Evolutionary conservation across 2,329 filamentous ascomycete genomes (phyloP).

Genomic region (Chaetomiaceae sp.): DNA sequence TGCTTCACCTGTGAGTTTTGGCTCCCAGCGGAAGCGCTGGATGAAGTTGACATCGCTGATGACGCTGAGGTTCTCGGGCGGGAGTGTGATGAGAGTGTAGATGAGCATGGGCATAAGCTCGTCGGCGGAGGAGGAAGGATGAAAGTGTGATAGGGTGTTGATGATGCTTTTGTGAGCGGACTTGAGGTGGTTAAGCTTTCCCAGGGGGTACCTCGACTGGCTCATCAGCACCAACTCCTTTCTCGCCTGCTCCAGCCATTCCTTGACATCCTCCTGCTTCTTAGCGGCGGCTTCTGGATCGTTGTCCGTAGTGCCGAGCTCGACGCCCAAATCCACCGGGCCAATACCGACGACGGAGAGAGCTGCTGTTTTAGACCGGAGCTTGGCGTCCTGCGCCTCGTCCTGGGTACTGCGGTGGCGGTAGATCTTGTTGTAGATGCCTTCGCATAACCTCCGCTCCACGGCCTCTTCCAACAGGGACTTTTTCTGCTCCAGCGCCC

Average conservation of each 20-base stretch:
- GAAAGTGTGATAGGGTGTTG: conserved; percentile 68
- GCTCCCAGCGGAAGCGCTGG: conserved; percentile 80
- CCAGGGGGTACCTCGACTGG: conserved; percentile 79
- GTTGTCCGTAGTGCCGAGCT: conserved; percentile 56
- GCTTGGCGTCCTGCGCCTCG: conserved; percentile 88
- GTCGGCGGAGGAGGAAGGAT: conserved; percentile 83
- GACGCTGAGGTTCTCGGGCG: conserved; percentile 78
- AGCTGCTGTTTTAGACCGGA: conserved; percentile 90
- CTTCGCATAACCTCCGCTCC: conserved; percentile 78
- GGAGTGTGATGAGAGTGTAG: conserved; percentile 87
- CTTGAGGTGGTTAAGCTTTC: conserved; percentile 85
- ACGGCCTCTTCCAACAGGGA: conserved; percentile 82
- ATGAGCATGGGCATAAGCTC: conserved; percentile 97
- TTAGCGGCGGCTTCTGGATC: conserved; percentile 55
- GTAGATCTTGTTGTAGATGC: conserved; percentile 84
- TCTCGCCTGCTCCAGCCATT: conserved; percentile 67
- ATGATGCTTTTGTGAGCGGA: conserved; percentile 91
- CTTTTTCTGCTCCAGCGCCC: conserved; percentile 72
- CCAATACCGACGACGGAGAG: conserved; percentile 88
- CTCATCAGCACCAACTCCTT: conserved; percentile 76
- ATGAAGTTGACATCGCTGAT: conserved; percentile 96
- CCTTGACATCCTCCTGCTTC: conserved; percentile 63
- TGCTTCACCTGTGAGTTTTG: conserved; percentile 85
- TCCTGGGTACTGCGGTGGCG: conserved; percentile 88
- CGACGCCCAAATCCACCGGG: conserved; percentile 75